These are phyloP conservation scores for Pseudogymnoascus sp. DNA, from an alignment of 2,329 filamentous ascomycete species.

Conservation along the genomic window DNA sequence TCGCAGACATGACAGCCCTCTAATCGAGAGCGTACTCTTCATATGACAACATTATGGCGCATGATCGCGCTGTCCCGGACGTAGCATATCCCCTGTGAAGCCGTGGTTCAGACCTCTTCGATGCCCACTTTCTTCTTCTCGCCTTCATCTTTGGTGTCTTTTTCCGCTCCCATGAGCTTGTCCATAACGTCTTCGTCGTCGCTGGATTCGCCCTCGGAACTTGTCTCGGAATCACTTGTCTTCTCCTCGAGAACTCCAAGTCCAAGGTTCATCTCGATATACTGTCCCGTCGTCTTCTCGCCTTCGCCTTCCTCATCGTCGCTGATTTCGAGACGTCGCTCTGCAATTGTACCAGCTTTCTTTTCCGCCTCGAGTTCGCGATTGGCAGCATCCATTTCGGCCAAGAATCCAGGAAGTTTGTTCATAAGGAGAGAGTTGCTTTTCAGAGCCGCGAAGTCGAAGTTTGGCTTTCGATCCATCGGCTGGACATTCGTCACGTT, in stretches of 20 bases:
- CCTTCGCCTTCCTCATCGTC: background rate
- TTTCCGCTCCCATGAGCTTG: constrained; percentile 8
- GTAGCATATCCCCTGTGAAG: background rate
- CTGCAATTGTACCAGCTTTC: constrained; percentile 11
- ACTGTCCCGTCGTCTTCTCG: constrained; percentile 8
- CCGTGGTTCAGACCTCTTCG: background rate
- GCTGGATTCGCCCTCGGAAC: constrained; percentile 6
- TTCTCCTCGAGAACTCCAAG: constrained; percentile 20
- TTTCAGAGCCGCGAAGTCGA: constrained; percentile 11
- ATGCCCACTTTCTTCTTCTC: constrained; percentile 2
- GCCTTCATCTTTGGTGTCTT: background rate
- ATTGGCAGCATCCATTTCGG: constrained; percentile 20
- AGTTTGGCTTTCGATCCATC: constrained; percentile 17
- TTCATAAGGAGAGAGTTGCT: constrained; percentile 4
- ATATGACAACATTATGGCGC: constrained; percentile 4
- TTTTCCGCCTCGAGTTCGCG: constrained; percentile 16
- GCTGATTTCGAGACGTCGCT: constrained; percentile 14
- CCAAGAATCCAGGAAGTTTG: constrained; percentile 17
- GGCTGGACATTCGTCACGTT: constrained; percentile 19
- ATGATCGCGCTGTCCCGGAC: background rate
- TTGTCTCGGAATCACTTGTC: constrained; percentile 11
- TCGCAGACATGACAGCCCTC: background rate
- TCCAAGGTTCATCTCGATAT: constrained; percentile 19
- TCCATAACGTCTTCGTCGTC: constrained; percentile 10
- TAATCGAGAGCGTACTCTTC: background rate